Evolutionary conservation across 306 rosid species (phyloP), one percentile per base, ranked within the genome.

Genomic region (Cicer arietinum): DNA sequence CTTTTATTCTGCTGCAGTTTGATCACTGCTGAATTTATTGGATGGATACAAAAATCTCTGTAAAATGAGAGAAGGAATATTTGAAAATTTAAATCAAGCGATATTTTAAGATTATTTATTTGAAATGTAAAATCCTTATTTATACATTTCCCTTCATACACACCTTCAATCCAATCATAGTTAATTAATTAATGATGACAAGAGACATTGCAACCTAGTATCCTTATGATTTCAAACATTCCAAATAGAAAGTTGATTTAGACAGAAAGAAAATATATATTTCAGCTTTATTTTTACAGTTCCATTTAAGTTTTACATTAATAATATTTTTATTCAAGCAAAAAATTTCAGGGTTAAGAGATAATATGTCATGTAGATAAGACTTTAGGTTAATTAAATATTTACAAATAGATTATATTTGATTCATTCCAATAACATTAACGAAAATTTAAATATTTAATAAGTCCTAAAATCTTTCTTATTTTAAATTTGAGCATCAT

Each of bases 91-190:
- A 8, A 65, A 12, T 44, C 6, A 25, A 67, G 22, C 47, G 22
- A 57, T 73, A 18, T 25, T 2, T 67, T 30, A 16, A 43, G 50
- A 54, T 13, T 39, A 44, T 7, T 43, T 43, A 20, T 6, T 71
- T 78, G 59, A 51, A 58, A 42, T 71, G 13, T 51, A 14, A 10
- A 25, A 22, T 71, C 41, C 44, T 46, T 46, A 10, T 9, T 35
- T 42, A 7, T 10, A 20, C 11, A 20, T 58, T 58, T 58, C 0
- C 50, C 25, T 68, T 67, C 48, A 17, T 30, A 30, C 35, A 30
- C 5, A 30, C 35, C 35, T 30, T 30, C 35, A 30, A 30, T 30
- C 35, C 35, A 30, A 30, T 30, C 35, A 30, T 2, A 30, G 35
- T 30, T 30, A 30, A 30, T 30, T 30, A 30, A n/a, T 51, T 6